Evolutionary conservation across 139 green algal species (phyloP).

Genomic region (Chlamydomonas eustigma): DNA sequence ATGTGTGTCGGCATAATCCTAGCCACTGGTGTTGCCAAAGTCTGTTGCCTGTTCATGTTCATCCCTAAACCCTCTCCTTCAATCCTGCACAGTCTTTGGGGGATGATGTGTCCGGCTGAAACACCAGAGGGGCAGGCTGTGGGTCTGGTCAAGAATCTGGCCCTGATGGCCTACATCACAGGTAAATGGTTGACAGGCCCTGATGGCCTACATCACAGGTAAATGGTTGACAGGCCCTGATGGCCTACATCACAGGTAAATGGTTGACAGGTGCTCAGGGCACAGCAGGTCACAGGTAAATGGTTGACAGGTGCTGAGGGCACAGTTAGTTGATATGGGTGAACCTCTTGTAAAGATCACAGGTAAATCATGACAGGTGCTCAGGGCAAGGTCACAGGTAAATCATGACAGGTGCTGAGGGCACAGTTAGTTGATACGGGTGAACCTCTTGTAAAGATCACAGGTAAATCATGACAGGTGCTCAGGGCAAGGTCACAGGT

Average conservation of each 20-base stretch:
- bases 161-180: conserved; percentile 92
- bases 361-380: too few relatives aligned
- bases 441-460: too few relatives aligned
- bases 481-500: too few relatives aligned
- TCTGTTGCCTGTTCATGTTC: background rate
- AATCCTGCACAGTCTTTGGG: conserved; percentile 84
- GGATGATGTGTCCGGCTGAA: conserved; percentile 96
- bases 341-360: too few relatives aligned
- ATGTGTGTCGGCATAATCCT: too few relatives aligned
- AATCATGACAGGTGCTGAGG: too few relatives aligned
- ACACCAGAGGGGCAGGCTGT: conserved; percentile 92
- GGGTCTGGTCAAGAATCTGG: conserved; percentile 98
- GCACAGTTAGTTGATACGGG: too few relatives aligned
- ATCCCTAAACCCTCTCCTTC: conserved; percentile 14
- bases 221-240: conserved; percentile 95
- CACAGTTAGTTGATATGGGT: too few relatives aligned
- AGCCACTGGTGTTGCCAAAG: too few relatives aligned
- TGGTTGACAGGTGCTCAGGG: conserved; percentile 97
- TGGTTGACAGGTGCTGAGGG: too few relatives aligned
- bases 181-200: conserved; percentile 76
- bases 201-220: conserved; percentile 88
- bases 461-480: too few relatives aligned
- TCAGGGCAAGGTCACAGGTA: too few relatives aligned
- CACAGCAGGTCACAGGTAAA: conserved; percentile 69
- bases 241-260: conserved; percentile 80